Evolutionary conservation across 2,329 filamentous ascomycete genomes (phyloP), one percentile per base, ranked within the genome.

Genomic region (Gremmenia infestans): DNA sequence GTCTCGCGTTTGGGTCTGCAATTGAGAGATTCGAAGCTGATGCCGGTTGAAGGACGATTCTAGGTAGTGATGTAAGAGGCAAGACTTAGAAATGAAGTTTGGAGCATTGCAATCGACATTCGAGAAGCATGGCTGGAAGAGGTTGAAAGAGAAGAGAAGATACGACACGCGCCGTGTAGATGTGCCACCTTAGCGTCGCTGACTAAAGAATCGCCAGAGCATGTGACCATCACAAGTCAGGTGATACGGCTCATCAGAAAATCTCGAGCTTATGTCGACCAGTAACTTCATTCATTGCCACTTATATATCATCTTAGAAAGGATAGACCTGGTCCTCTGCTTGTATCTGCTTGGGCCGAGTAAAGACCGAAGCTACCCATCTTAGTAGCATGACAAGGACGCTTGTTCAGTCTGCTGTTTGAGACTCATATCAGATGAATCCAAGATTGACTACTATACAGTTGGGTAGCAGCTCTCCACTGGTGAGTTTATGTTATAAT

Each of bases 1-100:
- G 50, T 50, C 50, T 51, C 58, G 58, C 52, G 62, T 66, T 64
- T 62, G 61, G 59, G 58, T 52, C 63, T 66, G 64, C 56, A 60
- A 53, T 60, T 56, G 47, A 55, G 22, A 42, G 56, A 61, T 47
- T 59, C 53, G 60, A 62, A 52, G 51, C 54, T 54, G 53, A 19
- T 45, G 40, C 50, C 50, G 53, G 59, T 64, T 56, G 46, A 52
- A 51, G 51, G 48, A 49, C 46, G 54, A 61, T 56, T 40, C 36
- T 22, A 54, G 56, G 52, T 28, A 54, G 47, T 50, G 52, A 62
- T 51, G 15, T 52, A 50, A 53, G 48, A 56, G 48, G 23, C 12
- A 50, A 39, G 17, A 23, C 28, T 52, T 49, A 28, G 37, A 37
- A 17, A 55, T 15, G n/a, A 43, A 32, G 39, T 19, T 56, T 39